Evolutionary conservation across 2,329 filamentous ascomycete species (phyloP).

Genomic region (Alternaria metachromatica): DNA sequence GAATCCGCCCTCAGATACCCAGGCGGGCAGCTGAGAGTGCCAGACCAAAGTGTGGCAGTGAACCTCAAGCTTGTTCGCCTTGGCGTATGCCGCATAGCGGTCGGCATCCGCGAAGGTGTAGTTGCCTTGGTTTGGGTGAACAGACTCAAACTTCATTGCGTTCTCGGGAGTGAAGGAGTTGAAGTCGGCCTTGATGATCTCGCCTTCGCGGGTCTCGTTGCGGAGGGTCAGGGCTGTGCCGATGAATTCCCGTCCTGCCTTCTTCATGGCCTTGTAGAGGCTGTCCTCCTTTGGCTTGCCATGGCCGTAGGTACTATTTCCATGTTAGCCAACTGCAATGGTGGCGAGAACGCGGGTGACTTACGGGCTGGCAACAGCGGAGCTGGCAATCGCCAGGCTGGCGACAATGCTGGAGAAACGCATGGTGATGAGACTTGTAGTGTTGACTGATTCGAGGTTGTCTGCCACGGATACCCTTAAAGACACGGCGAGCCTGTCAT

Average conservation of each 20-base stretch:
- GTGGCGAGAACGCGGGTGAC: background rate
- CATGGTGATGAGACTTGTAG: slow-evolving; percentile 23
- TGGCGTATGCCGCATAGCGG: slow-evolving; percentile 43
- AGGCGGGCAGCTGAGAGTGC: slow-evolving; percentile 51
- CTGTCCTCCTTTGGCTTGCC: slow-evolving; percentile 18
- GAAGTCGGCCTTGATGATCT: slow-evolving; percentile 38
- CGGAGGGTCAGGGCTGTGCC: slow-evolving; percentile 37
- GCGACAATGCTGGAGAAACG: slow-evolving; percentile 35
- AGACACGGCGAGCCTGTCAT: background rate
- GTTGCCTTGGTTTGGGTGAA: slow-evolving; percentile 45
- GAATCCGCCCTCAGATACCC: slow-evolving; percentile 47
- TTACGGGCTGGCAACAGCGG: slow-evolving; percentile 29
- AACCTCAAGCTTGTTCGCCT: slow-evolving; percentile 42
- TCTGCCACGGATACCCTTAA: slow-evolving; percentile 11
- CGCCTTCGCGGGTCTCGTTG: slow-evolving; percentile 30
- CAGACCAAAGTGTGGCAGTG: slow-evolving; percentile 54
- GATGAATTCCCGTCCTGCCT: slow-evolving; percentile 30
- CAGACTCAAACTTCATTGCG: slow-evolving; percentile 46
- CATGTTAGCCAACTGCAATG: background rate
- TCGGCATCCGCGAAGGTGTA: slow-evolving; percentile 51
- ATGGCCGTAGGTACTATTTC: slow-evolving; percentile 4
- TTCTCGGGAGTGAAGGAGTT: slow-evolving; percentile 37
- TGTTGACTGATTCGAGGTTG: background rate
- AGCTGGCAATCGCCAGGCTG: slow-evolving; percentile 29
- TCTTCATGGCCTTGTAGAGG: slow-evolving; percentile 34